Percentiles rank a stretch among this genome's conserved stretches.
Conservation (phyloP, 148 eudicot species). For the Vaccinium macrocarpon region DNA sequence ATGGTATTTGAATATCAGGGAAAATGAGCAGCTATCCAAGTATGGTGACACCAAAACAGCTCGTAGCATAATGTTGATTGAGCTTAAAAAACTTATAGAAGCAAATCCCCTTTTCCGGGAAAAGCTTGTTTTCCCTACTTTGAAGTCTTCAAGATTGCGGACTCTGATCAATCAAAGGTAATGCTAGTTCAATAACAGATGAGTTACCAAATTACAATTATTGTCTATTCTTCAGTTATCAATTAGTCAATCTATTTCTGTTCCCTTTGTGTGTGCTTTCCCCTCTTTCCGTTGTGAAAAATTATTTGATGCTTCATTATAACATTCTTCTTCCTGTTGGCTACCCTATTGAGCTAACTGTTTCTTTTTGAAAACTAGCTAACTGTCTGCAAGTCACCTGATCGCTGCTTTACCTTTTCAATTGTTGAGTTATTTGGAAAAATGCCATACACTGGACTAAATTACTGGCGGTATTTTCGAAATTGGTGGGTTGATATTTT, state of each 20-base stretch:
- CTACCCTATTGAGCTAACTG: not conserved
- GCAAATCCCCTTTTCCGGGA: constrained; percentile 90
- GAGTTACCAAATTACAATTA: not conserved
- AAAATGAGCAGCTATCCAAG: constrained; percentile 87
- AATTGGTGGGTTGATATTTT: not conserved
- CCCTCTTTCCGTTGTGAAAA: not conserved
- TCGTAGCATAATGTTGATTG: constrained; percentile 74
- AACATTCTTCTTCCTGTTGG: not conserved
- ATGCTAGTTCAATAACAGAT: not conserved
- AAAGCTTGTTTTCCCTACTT: constrained; percentile 71
- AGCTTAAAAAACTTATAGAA: constrained; percentile 80
- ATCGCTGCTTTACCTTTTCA: not conserved
- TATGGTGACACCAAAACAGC: constrained; percentile 84
- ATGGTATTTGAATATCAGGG: constrained; percentile 41
- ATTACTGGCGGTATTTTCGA: not conserved
- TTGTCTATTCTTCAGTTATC: not conserved
- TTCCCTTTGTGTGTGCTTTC: not conserved
- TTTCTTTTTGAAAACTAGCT: not conserved
- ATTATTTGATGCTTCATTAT: not conserved
- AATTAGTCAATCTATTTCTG: not conserved
- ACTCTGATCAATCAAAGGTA: constrained; percentile 91
- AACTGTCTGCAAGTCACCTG: not conserved
- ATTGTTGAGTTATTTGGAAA: not conserved
- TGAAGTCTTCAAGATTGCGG: constrained; percentile 78
- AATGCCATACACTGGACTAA: not conserved